A percentile compares a stretch with the other conserved stretches of the same genome.
Evolutionary conservation across 441 rosid genomes (phyloP).

Genomic region (Populus hybrid): DNA sequence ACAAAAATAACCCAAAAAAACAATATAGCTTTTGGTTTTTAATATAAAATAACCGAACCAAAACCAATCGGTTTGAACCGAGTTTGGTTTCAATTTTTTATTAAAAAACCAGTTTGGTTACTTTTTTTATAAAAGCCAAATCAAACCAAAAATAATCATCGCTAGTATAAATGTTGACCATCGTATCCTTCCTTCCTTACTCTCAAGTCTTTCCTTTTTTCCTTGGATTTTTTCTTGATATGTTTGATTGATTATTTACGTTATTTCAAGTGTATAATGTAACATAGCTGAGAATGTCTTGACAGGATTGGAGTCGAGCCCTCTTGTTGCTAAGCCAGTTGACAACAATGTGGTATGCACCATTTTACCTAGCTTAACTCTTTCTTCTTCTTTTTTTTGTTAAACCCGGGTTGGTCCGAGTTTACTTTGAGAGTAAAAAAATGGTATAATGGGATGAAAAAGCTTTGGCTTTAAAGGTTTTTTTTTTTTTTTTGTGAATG

Average conservation of each 20-base stretch:
- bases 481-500: no score
- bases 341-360: slow-evolving; percentile 14
- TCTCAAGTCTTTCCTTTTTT: not conserved
- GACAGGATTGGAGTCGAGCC: slow-evolving; percentile 21
- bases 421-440: no score
- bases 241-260: not conserved
- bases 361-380: not conserved
- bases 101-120: no score
- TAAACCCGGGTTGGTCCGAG: not conserved
- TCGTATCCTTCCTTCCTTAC: slow-evolving; percentile 20
- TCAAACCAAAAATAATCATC: no score
- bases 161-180: no score
- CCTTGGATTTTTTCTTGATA: not conserved
- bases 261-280: not conserved
- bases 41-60: no score
- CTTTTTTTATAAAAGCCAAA: no score
- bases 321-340: not conserved
- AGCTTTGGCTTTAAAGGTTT: not conserved
- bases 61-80: no score
- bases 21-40: no score
- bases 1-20: no score
- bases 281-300: slow-evolving; percentile 25
- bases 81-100: no score
- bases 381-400: not conserved
- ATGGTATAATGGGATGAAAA: no score